Conservation (phyloP, 164 flowering plant species). For the Vitis labrusca region DNA sequence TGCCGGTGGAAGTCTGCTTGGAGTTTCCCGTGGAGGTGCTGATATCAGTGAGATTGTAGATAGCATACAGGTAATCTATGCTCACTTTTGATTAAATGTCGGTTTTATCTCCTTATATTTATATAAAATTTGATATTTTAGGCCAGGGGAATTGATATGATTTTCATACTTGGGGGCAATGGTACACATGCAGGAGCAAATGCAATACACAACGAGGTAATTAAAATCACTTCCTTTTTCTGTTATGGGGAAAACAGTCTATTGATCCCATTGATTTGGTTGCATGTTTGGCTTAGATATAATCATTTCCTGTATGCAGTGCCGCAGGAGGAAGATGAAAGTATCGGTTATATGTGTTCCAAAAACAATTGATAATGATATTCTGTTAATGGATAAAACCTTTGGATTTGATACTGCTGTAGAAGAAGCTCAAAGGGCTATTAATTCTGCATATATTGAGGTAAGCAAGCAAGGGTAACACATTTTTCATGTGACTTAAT, state of each 20-base stretch:
- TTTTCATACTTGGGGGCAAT: conserved; percentile 90
- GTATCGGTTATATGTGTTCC: conserved; percentile 94
- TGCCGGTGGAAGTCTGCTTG: conserved; percentile 91
- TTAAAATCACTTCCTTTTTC: conserved; percentile 9
- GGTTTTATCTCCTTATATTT: conserved; percentile 12
- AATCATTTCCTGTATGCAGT: conserved; percentile 31
- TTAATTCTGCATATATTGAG: conserved; percentile 95
- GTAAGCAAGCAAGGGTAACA: conserved; percentile 21
- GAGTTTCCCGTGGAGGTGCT: conserved; percentile 94
- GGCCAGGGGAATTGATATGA: conserved; percentile 89
- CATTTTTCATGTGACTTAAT: too few species aligned
- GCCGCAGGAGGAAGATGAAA: conserved; percentile 61
- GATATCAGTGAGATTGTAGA: conserved; percentile 69
- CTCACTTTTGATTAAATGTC: background rate
- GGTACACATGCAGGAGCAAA: conserved; percentile 97
- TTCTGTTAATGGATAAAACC: conserved; percentile 86
- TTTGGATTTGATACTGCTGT: conserved; percentile 97
- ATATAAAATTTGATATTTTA: conserved; percentile 22
- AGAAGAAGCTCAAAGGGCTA: conserved; percentile 91
- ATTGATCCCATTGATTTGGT: background rate
- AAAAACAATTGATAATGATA: conserved; percentile 94
- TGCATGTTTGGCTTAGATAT: too few species aligned
- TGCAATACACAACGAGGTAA: conserved; percentile 85
- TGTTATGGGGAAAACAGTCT: background rate
- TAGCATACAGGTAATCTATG: conserved; percentile 64